Conservation (phyloP, 139 green algal genomes). For the Micromonas commoda region DNA sequence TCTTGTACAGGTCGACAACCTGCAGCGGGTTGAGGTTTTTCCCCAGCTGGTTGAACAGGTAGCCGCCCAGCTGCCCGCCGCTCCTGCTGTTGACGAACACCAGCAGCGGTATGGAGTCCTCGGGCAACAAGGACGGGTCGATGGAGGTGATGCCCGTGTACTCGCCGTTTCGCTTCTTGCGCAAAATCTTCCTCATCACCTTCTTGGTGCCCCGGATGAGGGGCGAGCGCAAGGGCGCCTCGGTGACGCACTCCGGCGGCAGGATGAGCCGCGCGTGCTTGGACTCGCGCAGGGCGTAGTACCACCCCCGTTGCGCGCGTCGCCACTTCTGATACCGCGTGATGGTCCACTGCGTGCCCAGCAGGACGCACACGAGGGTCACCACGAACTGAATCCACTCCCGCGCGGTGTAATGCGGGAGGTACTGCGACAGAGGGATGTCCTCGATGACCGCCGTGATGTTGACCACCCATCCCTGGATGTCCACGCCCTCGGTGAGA, state of each 20-base stretch:
- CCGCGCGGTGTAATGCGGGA: not conserved
- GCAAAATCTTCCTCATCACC: slow-evolving; percentile 15
- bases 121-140: slow-evolving; percentile 21
- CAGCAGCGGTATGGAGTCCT: slow-evolving; percentile 38
- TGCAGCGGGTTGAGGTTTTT: slow-evolving; percentile 66
- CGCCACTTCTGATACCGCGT: not conserved
- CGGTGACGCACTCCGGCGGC: slow-evolving; percentile 16
- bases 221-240: slow-evolving; percentile 15
- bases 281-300: not conserved
- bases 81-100: slow-evolving; percentile 70
- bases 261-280: slow-evolving; percentile 14
- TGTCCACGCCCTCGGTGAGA: not conserved
- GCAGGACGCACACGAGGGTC: not conserved
- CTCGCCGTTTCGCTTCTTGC: not conserved
- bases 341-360: not conserved
- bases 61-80: slow-evolving; percentile 53
- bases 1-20: slow-evolving; percentile 44
- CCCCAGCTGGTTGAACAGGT: slow-evolving; percentile 58
- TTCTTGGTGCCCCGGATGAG: slow-evolving; percentile 15
- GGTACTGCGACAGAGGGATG: not conserved
- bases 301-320: slow-evolving; percentile 8
- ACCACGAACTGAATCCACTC: not conserved
- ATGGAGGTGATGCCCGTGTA: not conserved
- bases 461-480: slow-evolving; percentile 6
- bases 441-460: not conserved